A percentile compares a stretch with the other conserved stretches of the same genome.
phyloP scores from a whole-genome alignment of 2,329 filamentous ascomycete genomes.

The Phyllosticta capitalensis region DNA sequence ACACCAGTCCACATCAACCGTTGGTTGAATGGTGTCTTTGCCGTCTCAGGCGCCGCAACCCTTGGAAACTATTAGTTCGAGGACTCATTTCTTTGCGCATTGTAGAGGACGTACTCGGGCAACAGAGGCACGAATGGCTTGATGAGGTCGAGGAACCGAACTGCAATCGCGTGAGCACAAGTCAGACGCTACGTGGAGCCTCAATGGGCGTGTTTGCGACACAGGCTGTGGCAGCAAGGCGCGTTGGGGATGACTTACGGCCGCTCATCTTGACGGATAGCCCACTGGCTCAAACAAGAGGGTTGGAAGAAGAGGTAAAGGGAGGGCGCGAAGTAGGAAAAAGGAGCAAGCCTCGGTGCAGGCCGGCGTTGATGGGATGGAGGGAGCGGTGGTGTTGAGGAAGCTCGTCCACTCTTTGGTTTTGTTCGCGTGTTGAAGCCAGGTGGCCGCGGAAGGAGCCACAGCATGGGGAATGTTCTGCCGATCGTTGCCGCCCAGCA shows the following conservation, averaged over 20 bases:
- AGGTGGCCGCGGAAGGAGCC: slow-evolving; percentile 7
- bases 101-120: slow-evolving; percentile 63
- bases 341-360: slow-evolving; percentile 2
- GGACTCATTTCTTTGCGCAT: neutral
- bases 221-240: slow-evolving; percentile 1
- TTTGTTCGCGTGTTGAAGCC: slow-evolving; percentile 11
- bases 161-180: slow-evolving; percentile 37
- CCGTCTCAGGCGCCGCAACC: slow-evolving; percentile 76
- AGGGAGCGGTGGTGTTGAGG: slow-evolving; percentile 6
- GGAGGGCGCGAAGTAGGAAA: slow-evolving; percentile 1
- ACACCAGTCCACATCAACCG: slow-evolving; percentile 44
- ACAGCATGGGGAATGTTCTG: neutral
- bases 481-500: slow-evolving; percentile 6
- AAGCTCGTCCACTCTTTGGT: slow-evolving; percentile 8
- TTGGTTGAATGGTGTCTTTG: slow-evolving; percentile 95
- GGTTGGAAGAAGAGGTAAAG: slow-evolving; percentile 11
- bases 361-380: slow-evolving; percentile 4
- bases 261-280: slow-evolving; percentile 47
- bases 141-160: slow-evolving; percentile 98
- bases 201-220: slow-evolving; percentile 17
- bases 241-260: slow-evolving; percentile 38
- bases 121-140: slow-evolving; percentile 99
- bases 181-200: slow-evolving; percentile 10
- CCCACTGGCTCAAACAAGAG: slow-evolving; percentile 23
- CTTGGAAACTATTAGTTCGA: slow-evolving; percentile 3